Conservation (phyloP, 495 filamentous ascomycete genomes). For the Talaromyces borbonicus region DNA sequence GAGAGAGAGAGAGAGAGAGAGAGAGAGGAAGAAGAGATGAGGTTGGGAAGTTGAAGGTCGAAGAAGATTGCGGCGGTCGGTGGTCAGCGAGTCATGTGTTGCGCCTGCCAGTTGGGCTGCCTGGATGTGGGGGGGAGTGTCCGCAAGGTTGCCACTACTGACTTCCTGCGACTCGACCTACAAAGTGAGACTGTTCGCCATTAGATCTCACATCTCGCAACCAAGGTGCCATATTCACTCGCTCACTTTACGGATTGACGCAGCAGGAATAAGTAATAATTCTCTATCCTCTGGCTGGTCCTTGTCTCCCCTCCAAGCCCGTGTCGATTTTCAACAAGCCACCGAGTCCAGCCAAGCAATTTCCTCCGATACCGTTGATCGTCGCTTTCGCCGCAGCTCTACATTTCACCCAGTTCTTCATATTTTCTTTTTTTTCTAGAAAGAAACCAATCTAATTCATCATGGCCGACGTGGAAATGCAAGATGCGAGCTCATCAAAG, state of each 20-base stretch:
- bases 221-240: too few species aligned
- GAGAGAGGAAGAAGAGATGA: not conserved
- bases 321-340: too few species aligned
- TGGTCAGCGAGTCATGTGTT: slow-evolving; percentile 1
- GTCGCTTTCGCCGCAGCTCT: not conserved
- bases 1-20: not conserved
- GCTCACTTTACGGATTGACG: too few species aligned
- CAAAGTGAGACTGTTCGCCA: too few species aligned
- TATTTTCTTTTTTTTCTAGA: too few species aligned
- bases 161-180: too few species aligned
- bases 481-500: slow-evolving; percentile 58
- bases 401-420: not conserved
- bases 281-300: not conserved
- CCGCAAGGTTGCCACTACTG: slow-evolving; percentile 5
- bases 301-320: not conserved
- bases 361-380: too few species aligned
- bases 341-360: too few species aligned
- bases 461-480: slow-evolving; percentile 98
- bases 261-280: too few species aligned
- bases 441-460: not conserved
- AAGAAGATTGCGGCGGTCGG: not conserved
- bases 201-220: too few species aligned
- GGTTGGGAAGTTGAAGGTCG: slow-evolving; percentile 1
- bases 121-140: slow-evolving; percentile 5
- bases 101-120: not conserved